Base-by-base conservation (phyloP, 331 rosid species). In the Acacia pycnantha region DNA sequence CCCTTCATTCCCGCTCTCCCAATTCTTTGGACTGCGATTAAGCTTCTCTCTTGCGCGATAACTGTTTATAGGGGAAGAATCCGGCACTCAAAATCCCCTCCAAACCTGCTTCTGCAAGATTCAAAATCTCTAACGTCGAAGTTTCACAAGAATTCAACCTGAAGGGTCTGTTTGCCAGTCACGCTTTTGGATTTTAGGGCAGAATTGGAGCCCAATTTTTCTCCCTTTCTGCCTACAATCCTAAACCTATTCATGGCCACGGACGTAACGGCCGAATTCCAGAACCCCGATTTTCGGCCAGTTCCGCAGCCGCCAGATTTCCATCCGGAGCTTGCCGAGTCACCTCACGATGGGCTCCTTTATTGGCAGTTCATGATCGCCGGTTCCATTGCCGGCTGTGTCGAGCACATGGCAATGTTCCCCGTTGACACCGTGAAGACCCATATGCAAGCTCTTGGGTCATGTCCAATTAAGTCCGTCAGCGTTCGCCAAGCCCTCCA, bases 361-460 rank as follows among this genome's bases (percentile, higher is more conserved):
- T 96, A 81, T 87, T 96, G 99, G 99, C 97, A 96, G 87, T 94
- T 91, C 82, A 96, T 96, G 99, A 47, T 73, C 43, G 94, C 98
- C 31, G 99, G 99, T 72, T 96, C 99, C 3, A 3, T 96, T 41
- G 99, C 99, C 0, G 99, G 99, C 13, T 85, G 85, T 64, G 69
- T 92, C 4, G 99, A 96, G 50, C 99, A 96, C 87, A 85, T 96
- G 98, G 97, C 94, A 0, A 96, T 96, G 99, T 94, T 89, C 77
- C 99, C 99, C 19, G 94, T 96, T 16, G 99, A 96, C 87, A 96
- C 99, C 50, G 92, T 96, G 40, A 96, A 96, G 88, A 96, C 99
- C 83, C 99, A 88, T 21, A 93, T 96, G 99, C 99, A 96, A 82
- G 98, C 98, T n/a, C 85, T 96, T 14, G 93, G 97, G 15, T 93